Base-by-base conservation (phyloP, 805 yeast species). In the Ogataea pilisensis region DNA sequence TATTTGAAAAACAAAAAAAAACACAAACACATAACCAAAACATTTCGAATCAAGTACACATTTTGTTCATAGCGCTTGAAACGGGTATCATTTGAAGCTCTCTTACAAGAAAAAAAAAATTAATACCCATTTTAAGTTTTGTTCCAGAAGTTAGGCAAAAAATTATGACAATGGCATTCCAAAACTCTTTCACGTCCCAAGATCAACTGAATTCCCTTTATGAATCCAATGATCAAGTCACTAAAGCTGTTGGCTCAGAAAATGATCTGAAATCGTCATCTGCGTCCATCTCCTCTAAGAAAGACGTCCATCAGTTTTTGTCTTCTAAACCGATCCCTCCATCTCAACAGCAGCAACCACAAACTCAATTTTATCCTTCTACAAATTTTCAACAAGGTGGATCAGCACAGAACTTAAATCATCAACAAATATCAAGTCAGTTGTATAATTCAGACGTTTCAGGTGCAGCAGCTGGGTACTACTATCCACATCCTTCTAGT, bases 81-180 rank as follows among this genome's bases (percentile, higher is more conserved):
- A n/a, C n/a, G n/a, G n/a, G n/a, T n/a, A n/a, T n/a, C n/a, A n/a
- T n/a, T n/a, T n/a, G n/a, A n/a, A n/a, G n/a, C n/a, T n/a, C n/a
- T n/a, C n/a, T n/a, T n/a, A n/a, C n/a, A n/a, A n/a, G n/a, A n/a
- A n/a, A n/a, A n/a, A n/a, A n/a, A n/a, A n/a, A n/a, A n/a, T n/a
- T n/a, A n/a, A n/a, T n/a, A n/a, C n/a, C n/a, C n/a, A n/a, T n/a
- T n/a, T n/a, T n/a, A n/a, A n/a, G n/a, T n/a, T n/a, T n/a, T n/a
- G n/a, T n/a, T n/a, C n/a, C n/a, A n/a, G n/a, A n/a, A n/a, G n/a
- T n/a, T n/a, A n/a, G n/a, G n/a, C n/a, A n/a, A 17, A 13, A 16
- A 21, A 32, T 26, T 32, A 42, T 42, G 45, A 44, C 51, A 32
- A 48, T 44, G 48, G 39, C 48, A 8, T 48, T 38, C 41, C 51